Evolutionary conservation across 495 filamentous ascomycete species (phyloP), one percentile per base, ranked within the genome.

Genomic region (Penicillium lividum): DNA sequence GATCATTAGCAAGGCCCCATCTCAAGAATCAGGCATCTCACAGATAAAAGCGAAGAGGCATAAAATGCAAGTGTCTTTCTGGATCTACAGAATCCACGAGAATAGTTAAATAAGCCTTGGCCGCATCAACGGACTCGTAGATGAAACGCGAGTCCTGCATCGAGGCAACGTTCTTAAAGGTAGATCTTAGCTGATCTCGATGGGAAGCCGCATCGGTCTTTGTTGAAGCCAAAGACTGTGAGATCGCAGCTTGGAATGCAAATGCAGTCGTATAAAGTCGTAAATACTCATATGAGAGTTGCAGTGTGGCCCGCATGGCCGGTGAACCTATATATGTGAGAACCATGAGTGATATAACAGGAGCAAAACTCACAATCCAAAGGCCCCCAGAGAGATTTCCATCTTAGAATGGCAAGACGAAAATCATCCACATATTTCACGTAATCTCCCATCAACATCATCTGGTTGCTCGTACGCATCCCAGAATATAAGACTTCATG

Each of bases 351-450:
- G 18, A 51, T 15, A 29, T 2, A 33, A 36, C 27, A 15, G 55
- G 11, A 25, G 16, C 9, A 0, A 7, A 16, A 69, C 77, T 68
- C 57, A 81, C 82, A 85, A 31, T 77, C 76, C 38, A 86, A 63
- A 33, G 77, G 81, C 9, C 84, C 84, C 85, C 84, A 88, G 8
- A 80, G 73, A 30, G 80, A 82, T 62, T 88, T 85, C 84, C 84
- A 88, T 33, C 80, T 78, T 56, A 82, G 70, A 13, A 88, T 86
- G 9, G 80, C 81, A 13, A 81, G 75, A 0, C 84, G 81, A 60
- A 87, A 87, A 62, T 88, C 85, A 66, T 88, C 85, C 27, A 85
- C 83, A 64, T 85, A 85, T 67, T 86, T 86, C 43, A 86, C 84
- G 59, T 88, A 88, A 57, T 85, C 79, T 5, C 84, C 84, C 69